Base-by-base conservation (phyloP, 139 green algal species). In the Picochlorum sp. region DNA sequence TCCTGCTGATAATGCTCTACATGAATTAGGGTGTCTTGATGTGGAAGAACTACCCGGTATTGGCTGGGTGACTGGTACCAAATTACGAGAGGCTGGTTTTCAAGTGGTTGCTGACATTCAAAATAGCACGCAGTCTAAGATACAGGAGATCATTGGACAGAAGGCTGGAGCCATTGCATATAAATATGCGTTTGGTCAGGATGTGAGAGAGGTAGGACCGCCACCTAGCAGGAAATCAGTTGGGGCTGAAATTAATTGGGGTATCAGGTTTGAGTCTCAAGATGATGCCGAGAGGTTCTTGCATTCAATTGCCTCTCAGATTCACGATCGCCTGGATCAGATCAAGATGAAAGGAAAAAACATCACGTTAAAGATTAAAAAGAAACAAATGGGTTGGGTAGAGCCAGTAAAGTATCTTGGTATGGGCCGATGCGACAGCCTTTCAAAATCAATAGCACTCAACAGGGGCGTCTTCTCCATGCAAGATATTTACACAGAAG, bases 231-330 rank as follows among this genome's bases (percentile, higher is more conserved):
- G 76, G 41, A 79, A 75, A 45, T 85, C 72, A 7, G 69, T 98
- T 20, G 88, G 93, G 1, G 89, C 90, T 5, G 89, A 98, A 65
- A 78, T 92, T 50, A 98, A 96, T 75, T 98, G 85, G 72, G 93
- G 89, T 50, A 80, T 98, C 5, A 81, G 93, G 18, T 92, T 97
- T 56, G 38, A 58, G 28, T 66, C 9, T 18, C 46, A 74, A 1
- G 72, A 71, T 14, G 83, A 96, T 34, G 84, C 75, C 0, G 41
- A 74, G 18, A 65, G 44, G 1, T 92, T 95, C 51, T 61, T 96
- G 62, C n/a, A 69, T 20, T 60, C 82, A 14, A 54, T 87, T 46
- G 71, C 74, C 7, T 56, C 0, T 4, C 71, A 89, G 60, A 74
- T 89, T 54, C 30, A 61, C 4, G 24, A 30, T 1, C 56, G 82